A percentile compares a stretch with the other conserved stretches of the same genome.
These are phyloP conservation scores for Diaporthe helianthi DNA, from an alignment of 2,329 filamentous ascomycete species.

Conservation along the genomic window DNA sequence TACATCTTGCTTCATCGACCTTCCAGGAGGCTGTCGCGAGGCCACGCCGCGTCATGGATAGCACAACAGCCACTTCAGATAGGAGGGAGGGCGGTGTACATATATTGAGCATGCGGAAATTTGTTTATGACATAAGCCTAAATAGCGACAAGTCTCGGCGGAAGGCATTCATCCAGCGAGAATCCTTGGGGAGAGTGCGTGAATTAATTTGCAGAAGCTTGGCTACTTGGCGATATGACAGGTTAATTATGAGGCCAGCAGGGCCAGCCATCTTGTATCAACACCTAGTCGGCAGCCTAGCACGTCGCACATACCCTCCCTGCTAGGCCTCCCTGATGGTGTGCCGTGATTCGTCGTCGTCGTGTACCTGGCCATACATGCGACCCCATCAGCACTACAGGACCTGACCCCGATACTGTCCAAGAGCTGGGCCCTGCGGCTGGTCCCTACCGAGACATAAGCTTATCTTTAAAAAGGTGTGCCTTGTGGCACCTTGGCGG, in stretches of 20 bases:
- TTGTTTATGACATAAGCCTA: conserved; percentile 12
- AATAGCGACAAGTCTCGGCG: conserved; percentile 8
- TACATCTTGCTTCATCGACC: background rate
- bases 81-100: background rate
- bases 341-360: background rate
- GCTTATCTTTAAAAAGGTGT: conserved; percentile 17
- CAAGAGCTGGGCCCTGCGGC: background rate
- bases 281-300: background rate
- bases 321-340: background rate
- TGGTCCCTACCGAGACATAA: conserved; percentile 20
- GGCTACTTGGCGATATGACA: conserved; percentile 20
- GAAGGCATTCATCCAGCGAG: background rate
- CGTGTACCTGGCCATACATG: background rate
- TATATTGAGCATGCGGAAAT: background rate
- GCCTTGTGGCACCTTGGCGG: background rate
- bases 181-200: background rate
- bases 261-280: background rate
- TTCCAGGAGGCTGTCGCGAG: conserved; percentile 19
- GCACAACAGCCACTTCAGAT: conserved; percentile 5
- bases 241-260: background rate
- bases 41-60: background rate
- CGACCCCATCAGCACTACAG: conserved; percentile 2
- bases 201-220: conserved; percentile 1
- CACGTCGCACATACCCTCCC: conserved; percentile 23
- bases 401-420: background rate